Percentiles rank a stretch among this genome's conserved stretches.
These are phyloP conservation scores for Waitea zeae DNA, from an alignment of 1,284 basidiomycete species.

Conservation along the genomic window DNA sequence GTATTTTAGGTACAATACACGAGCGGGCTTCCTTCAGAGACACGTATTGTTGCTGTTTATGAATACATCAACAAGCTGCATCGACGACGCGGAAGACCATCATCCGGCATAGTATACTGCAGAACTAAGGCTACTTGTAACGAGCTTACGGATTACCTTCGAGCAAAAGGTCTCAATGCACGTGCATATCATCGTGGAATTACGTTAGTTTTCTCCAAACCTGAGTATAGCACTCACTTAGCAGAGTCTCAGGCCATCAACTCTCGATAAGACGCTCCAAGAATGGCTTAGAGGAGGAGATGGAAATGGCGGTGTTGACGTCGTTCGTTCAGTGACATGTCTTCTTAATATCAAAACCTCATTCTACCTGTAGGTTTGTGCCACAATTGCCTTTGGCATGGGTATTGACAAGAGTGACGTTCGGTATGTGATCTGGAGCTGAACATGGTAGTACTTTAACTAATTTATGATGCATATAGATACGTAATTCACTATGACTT, in stretches of 20 bases:
- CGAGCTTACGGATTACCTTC: slow-evolving; percentile 42
- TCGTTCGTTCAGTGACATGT: slow-evolving; percentile 25
- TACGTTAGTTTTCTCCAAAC: slow-evolving; percentile 16
- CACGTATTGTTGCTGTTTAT: slow-evolving; percentile 45
- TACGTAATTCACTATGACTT: slow-evolving; percentile 69
- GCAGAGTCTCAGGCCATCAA: slow-evolving; percentile 21
- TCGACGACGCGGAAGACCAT: slow-evolving; percentile 34
- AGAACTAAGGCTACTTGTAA: slow-evolving; percentile 49
- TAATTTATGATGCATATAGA: slow-evolving; percentile 14
- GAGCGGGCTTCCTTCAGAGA: slow-evolving; percentile 25
- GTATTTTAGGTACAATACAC: slow-evolving; percentile 41
- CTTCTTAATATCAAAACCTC: background rate
- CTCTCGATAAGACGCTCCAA: slow-evolving; percentile 41
- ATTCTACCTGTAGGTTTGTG: slow-evolving; percentile 24
- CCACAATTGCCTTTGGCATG: slow-evolving; percentile 74
- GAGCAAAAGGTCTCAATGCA: slow-evolving; percentile 47
- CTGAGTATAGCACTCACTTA: background rate
- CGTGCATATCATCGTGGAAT: slow-evolving; percentile 63
- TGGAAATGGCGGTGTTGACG: slow-evolving; percentile 34
- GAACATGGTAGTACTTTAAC: background rate
- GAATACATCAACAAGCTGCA: slow-evolving; percentile 49
- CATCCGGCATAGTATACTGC: slow-evolving; percentile 74
- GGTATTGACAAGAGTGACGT: slow-evolving; percentile 80
- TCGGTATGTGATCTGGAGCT: slow-evolving; percentile 26
- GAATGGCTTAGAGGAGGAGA: slow-evolving; percentile 43